Evolutionary conservation across 148 eudicot species (phyloP).

Genomic region (Camellia sinensis): DNA sequence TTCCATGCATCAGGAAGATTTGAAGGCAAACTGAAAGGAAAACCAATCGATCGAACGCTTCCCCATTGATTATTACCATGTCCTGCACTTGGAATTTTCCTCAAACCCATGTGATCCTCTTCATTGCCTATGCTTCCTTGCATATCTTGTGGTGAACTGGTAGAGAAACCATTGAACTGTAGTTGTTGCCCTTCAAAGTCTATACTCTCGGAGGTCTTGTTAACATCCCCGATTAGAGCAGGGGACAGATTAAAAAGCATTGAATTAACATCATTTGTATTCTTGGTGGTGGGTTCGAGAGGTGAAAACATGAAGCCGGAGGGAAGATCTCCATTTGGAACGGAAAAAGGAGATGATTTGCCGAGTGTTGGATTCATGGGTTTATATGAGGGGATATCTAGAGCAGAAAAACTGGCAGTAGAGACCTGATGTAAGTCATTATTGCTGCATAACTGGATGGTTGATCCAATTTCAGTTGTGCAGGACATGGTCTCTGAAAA

Average conservation of each 20-base stretch:
- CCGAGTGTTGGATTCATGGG: conserved; percentile 25
- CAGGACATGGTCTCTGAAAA: conserved; percentile 55
- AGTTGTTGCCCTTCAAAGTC: conserved; percentile 45
- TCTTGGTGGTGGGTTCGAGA: conserved; percentile 27
- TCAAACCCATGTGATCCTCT: conserved; percentile 31
- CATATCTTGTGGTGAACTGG: conserved; percentile 40
- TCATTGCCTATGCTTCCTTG: conserved; percentile 28
- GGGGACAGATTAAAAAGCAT: conserved; percentile 48
- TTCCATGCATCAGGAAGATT: conserved; percentile 32
- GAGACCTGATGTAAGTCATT: conserved; percentile 19
- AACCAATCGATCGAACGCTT: conserved; percentile 35
- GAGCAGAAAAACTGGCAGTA: conserved; percentile 31
- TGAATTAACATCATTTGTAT: conserved; percentile 37
- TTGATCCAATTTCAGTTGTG: conserved; percentile 43
- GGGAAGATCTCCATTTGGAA: conserved; percentile 29
- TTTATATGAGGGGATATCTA: conserved; percentile 35
- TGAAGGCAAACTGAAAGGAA: conserved; percentile 57
- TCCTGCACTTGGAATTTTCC: conserved; percentile 28
- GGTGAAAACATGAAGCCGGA: conserved; percentile 43
- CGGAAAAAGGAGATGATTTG: conserved; percentile 29
- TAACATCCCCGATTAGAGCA: conserved; percentile 16
- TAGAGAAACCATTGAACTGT: conserved; percentile 35
- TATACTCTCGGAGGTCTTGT: conserved; percentile 32
- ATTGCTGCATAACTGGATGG: conserved; percentile 23
- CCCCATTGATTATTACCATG: conserved; percentile 38